These are phyloP conservation scores for Pistacia atlantica DNA, from an alignment of 345 rosid species.

Conservation along the genomic window DNA sequence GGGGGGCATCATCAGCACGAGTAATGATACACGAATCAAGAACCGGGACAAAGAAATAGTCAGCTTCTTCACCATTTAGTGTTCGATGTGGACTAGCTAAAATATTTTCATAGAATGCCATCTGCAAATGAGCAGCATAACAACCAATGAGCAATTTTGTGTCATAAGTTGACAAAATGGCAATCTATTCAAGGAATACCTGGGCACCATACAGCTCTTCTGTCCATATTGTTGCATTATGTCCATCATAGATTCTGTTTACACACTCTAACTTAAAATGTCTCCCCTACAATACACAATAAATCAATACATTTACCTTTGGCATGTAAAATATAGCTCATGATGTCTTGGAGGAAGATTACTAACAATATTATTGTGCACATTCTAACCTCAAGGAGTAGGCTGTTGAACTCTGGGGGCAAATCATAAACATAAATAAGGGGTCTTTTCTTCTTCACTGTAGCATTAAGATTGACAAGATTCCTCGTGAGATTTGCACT, in stretches of 20 bases:
- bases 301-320: constrained; percentile 12
- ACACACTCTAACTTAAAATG: constrained; percentile 90
- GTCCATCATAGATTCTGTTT: constrained; percentile 78
- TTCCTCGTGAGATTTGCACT: constrained; percentile 34
- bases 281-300: constrained; percentile 65
- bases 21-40: constrained; percentile 94
- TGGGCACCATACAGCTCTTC: constrained; percentile 91
- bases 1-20: constrained; percentile 95
- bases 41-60: constrained; percentile 96
- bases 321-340: constrained; percentile 14
- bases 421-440: constrained; percentile 93
- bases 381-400: constrained; percentile 85
- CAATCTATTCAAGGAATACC: constrained; percentile 45
- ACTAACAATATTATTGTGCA: background rate
- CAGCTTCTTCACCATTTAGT: constrained; percentile 94
- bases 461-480: constrained; percentile 59
- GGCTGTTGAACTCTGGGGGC: constrained; percentile 88
- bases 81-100: constrained; percentile 83
- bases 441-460: constrained; percentile 79
- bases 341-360: constrained; percentile 10
- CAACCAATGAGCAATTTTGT: constrained; percentile 12
- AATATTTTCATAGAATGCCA: constrained; percentile 91
- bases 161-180: constrained; percentile 14
- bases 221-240: constrained; percentile 85
- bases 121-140: constrained; percentile 43